Conservation (phyloP, 257 asterid species). For the Penstemon barbatus region DNA sequence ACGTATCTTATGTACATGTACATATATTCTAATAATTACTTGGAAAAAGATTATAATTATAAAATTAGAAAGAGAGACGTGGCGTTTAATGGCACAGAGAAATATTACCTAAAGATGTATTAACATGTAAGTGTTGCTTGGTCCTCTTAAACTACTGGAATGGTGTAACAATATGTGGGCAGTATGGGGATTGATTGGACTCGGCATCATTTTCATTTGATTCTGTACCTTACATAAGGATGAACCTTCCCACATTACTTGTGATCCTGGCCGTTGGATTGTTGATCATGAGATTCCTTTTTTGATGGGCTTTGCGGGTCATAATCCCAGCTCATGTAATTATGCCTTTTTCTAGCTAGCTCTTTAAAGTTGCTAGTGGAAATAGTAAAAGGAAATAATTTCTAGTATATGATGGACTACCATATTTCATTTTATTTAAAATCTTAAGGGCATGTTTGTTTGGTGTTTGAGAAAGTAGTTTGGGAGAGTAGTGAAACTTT, state of each 20-base stretch:
- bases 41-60: too few relatives aligned
- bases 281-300: slow-evolving; percentile 32
- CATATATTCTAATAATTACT: neutral
- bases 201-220: slow-evolving; percentile 27
- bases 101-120: slow-evolving; percentile 1
- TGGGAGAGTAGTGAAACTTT: too few relatives aligned
- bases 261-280: slow-evolving; percentile 33
- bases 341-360: slow-evolving; percentile 22
- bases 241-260: neutral
- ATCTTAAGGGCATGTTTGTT: too few relatives aligned
- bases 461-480: too few relatives aligned
- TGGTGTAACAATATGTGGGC: slow-evolving; percentile 19
- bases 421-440: too few relatives aligned
- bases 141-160: slow-evolving; percentile 24
- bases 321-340: slow-evolving; percentile 38
- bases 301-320: slow-evolving; percentile 25
- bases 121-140: slow-evolving; percentile 29
- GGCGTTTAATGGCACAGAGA: neutral
- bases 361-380: neutral
- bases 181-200: slow-evolving; percentile 29
- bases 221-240: slow-evolving; percentile 15
- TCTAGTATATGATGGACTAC: too few relatives aligned
- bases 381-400: too few relatives aligned
- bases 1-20: neutral
- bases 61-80: neutral